Conservation (phyloP, 345 rosid genomes). For the Pugionium cornutum region DNA sequence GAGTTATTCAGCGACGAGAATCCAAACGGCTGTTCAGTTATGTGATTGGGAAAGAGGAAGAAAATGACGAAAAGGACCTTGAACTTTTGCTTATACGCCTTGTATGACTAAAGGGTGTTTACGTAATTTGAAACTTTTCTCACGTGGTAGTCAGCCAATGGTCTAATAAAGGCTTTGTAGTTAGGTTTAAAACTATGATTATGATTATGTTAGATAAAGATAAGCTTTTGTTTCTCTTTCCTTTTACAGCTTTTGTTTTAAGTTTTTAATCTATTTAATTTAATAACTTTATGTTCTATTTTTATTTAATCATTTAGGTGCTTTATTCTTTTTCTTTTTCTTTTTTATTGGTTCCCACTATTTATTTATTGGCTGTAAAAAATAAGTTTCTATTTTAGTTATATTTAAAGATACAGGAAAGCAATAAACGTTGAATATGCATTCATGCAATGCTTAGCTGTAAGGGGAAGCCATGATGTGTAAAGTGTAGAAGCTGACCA, state of each 20-base stretch:
- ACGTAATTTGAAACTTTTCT: neutral
- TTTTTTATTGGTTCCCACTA: slow-evolving; percentile 1
- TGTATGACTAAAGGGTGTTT: slow-evolving; percentile 12
- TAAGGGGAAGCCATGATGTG: slow-evolving; percentile 25
- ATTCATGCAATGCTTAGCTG: slow-evolving; percentile 38
- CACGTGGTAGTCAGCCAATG: slow-evolving; percentile 26
- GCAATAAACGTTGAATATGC: slow-evolving; percentile 17
- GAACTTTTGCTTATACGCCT: slow-evolving; percentile 15
- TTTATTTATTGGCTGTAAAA: too few species aligned
- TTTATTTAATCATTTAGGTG: neutral
- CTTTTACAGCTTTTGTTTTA: slow-evolving; percentile 29
- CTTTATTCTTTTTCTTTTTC: neutral
- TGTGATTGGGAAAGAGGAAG: slow-evolving; percentile 43
- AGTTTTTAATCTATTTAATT: neutral
- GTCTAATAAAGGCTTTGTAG: slow-evolving; percentile 14
- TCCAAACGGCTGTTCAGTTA: slow-evolving; percentile 76
- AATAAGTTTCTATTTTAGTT: too few species aligned
- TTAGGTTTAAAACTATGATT: slow-evolving; percentile 10
- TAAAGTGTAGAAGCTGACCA: slow-evolving; percentile 28
- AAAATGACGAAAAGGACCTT: slow-evolving; percentile 5
- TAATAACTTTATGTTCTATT: neutral
- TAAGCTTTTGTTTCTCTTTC: neutral
- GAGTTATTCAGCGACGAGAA: slow-evolving; percentile 88
- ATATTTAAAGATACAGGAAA: slow-evolving; percentile 4
- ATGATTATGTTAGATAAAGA: slow-evolving; percentile 34